Percentiles rank a stretch among this genome's conserved stretches.
Evolutionary conservation across 2,329 filamentous ascomycete species (phyloP).

Genomic region (Colletotrichum musicola): DNA sequence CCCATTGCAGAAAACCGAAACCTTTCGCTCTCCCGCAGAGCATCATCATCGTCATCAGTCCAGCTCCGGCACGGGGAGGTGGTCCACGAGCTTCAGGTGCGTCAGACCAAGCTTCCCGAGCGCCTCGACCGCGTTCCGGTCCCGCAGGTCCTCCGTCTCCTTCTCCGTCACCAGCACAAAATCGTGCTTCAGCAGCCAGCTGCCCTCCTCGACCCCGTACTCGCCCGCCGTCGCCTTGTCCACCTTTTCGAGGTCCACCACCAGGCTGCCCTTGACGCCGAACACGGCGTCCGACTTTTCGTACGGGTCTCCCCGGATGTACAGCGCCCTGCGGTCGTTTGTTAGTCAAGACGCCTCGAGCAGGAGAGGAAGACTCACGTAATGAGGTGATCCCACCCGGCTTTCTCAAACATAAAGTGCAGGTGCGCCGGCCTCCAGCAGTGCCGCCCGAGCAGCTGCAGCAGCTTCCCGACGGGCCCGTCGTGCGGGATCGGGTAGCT

Average conservation of each 20-base stretch:
- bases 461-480: constrained; percentile 82
- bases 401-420: constrained; percentile 91
- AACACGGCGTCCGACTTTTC: constrained; percentile 89
- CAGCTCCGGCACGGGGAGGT: constrained; percentile 79
- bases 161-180: constrained; percentile 82
- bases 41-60: constrained; percentile 46
- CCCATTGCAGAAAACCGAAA: neutral
- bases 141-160: constrained; percentile 75
- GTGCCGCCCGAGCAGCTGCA: constrained; percentile 77
- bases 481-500: constrained; percentile 89
- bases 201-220: constrained; percentile 74
- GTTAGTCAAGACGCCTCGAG: neutral
- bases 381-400: constrained; percentile 82
- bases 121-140: constrained; percentile 74
- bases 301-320: constrained; percentile 82
- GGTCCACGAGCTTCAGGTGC: constrained; percentile 78
- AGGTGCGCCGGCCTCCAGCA: constrained; percentile 82
- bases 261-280: constrained; percentile 83
- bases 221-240: constrained; percentile 66
- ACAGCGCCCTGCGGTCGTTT: constrained; percentile 71
- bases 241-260: constrained; percentile 72
- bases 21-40: neutral
- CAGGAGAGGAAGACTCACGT: constrained; percentile 71
- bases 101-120: constrained; percentile 74
- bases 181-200: constrained; percentile 75